Evolutionary conservation across 495 filamentous ascomycete genomes (phyloP), one percentile per base, ranked within the genome.

Genomic region (Aspergillus taichungensis): DNA sequence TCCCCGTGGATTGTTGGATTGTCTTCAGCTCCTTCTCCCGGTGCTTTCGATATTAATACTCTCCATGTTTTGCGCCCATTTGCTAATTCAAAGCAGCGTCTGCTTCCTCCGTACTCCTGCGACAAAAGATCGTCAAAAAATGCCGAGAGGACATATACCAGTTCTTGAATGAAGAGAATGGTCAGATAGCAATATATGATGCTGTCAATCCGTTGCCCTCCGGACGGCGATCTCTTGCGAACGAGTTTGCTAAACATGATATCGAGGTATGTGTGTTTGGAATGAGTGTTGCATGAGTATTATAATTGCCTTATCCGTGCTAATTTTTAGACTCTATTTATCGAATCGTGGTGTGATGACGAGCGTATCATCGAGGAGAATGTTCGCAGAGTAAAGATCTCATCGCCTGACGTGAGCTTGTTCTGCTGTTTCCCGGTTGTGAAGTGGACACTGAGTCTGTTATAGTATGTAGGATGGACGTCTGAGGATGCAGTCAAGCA

Each of bases 121-220:
- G 94, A 37, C 88, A 96, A 62, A 95, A 94, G 69, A 97, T 99
- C 40, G 77, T 97, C 6, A 94, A 95, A 68, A 92, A 92, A 63
- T 99, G 94, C 54, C 80, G 91, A 40, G 90, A 97, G 61, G 94
- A 99, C 55, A 94, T 99, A 30, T 95, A 95, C 47, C 82, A 84
- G 45, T 99, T 95, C 69, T 71, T 99, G 32, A 89, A 95, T 50
- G 82, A 95, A 51, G 94, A 97, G 56, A 97, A 96, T 55, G 94
- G 94, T 9, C 94, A 99, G 55, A 88, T 99, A 41, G 94, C 94
- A 34, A 97, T 99, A 41, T 99, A 97, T 56, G 94, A 99, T 70
- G 92, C 94, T 24, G 94, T 99, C n/a, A 97, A 97, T 56, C 88
- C 90, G 8, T 76, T 91, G 13, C 78, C 86, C 18, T 76, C 77